phyloP scores from a whole-genome alignment of 2,329 filamentous ascomycete species.

The Penicillium paneum region DNA sequence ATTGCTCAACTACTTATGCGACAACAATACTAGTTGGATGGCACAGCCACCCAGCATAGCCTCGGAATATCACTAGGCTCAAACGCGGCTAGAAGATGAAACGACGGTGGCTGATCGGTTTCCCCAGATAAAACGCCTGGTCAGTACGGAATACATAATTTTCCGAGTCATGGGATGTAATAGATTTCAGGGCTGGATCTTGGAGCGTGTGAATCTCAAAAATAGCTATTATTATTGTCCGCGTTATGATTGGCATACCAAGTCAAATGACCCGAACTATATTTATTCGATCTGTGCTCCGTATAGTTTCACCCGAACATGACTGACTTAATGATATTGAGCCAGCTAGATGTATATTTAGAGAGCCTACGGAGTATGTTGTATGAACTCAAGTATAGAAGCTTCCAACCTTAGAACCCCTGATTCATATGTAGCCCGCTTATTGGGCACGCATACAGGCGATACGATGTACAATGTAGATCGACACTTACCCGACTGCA shows the following conservation, averaged over 20 bases:
- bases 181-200: conserved; percentile 7
- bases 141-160: not conserved
- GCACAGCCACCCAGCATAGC: conserved; percentile 5
- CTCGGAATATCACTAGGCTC: conserved; percentile 8
- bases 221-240: not conserved
- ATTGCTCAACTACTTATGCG: not conserved
- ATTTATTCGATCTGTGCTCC: not conserved
- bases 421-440: not conserved
- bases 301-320: not conserved
- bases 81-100: conserved; percentile 11
- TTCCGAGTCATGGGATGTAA: not conserved
- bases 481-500: not conserved
- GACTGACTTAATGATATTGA: not conserved
- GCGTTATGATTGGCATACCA: not conserved
- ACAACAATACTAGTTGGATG: not conserved
- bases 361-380: not conserved
- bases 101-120: conserved; percentile 9
- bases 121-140: conserved; percentile 4
- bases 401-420: not conserved
- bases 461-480: not conserved
- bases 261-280: not conserved
- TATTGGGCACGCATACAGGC: not conserved
- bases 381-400: no score
- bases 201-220: not conserved
- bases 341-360: not conserved